Conservation (phyloP, 192 early-diverging fungal genomes). For the Chytriomyces sp. region DNA sequence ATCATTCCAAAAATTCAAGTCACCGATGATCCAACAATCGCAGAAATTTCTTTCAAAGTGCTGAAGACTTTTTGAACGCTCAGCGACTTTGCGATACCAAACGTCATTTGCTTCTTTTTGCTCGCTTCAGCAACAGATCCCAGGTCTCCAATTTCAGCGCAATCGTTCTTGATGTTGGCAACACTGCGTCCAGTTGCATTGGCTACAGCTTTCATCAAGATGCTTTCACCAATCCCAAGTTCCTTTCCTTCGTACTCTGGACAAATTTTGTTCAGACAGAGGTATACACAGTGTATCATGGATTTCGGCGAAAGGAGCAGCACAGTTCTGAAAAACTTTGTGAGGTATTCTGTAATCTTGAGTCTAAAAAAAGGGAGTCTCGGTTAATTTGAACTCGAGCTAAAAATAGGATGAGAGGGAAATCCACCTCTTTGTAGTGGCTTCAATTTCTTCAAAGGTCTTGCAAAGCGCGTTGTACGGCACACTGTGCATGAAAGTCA, state of each 20-base stretch:
- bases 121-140: conserved; percentile 85
- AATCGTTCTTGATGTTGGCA: conserved; percentile 79
- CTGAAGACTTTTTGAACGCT: conserved; percentile 83
- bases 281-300: conserved; percentile 79
- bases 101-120: conserved; percentile 82
- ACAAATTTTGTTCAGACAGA: conserved; percentile 88
- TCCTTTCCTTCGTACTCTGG: conserved; percentile 97
- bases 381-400: neutral
- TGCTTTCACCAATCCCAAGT: conserved; percentile 92
- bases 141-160: conserved; percentile 81
- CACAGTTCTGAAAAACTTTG: conserved; percentile 70
- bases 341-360: conserved; percentile 74
- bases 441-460: conserved; percentile 87
- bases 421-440: conserved; percentile 79
- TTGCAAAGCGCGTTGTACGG: conserved; percentile 89
- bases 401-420: neutral
- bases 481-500: conserved; percentile 24
- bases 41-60: conserved; percentile 85
- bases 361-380: conserved; percentile 48
- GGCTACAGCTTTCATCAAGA: conserved; percentile 93
- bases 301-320: conserved; percentile 69
- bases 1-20: conserved; percentile 25
- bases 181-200: conserved; percentile 80
- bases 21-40: conserved; percentile 74
- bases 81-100: conserved; percentile 78